phyloP scores from a whole-genome alignment of 805 yeast species.

The Candida maltosa region DNA sequence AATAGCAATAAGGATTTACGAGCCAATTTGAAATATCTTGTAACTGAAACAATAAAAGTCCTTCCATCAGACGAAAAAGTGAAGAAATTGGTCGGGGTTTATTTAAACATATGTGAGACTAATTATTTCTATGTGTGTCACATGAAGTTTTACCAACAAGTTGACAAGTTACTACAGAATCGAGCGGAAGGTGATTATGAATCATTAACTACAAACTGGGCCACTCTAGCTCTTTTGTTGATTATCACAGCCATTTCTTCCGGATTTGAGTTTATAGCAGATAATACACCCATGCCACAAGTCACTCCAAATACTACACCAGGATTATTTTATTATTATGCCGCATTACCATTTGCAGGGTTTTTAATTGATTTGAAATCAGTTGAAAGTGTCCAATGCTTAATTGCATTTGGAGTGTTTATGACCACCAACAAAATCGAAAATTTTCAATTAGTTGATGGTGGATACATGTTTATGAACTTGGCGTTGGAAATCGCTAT shows the following conservation, averaged over 20 bases:
- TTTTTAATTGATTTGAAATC: constrained; percentile 12
- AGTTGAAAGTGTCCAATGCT: constrained; percentile 11
- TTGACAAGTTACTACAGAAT: constrained; percentile 8
- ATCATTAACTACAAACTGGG: constrained; percentile 11
- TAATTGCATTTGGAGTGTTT: constrained; percentile 13
- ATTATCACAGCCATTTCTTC: constrained; percentile 12
- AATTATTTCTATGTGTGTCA: constrained; percentile 15
- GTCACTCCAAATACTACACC: constrained; percentile 10
- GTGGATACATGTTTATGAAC: constrained; percentile 12
- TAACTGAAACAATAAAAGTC: constrained; percentile 10
- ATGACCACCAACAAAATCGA: constrained; percentile 16
- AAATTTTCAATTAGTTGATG: constrained; percentile 12
- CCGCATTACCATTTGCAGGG: constrained; percentile 14
- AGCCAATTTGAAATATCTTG: constrained; percentile 6
- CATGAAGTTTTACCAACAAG: constrained; percentile 3
- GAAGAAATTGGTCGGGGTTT: constrained; percentile 9
- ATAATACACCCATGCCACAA: constrained; percentile 5
- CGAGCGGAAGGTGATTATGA: constrained; percentile 6
- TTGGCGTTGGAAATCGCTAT: constrained; percentile 14
- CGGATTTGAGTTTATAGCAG: constrained; percentile 12
- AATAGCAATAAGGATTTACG: constrained; percentile 5
- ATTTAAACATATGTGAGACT: constrained; percentile 14
- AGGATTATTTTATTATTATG: constrained; percentile 11
- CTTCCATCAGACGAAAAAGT: constrained; percentile 11
- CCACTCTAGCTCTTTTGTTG: constrained; percentile 8